A percentile compares a stretch with the other conserved stretches of the same genome.
These are phyloP conservation scores for Mitragyna speciosa DNA, from an alignment of 257 asterid genomes.

Conservation along the genomic window DNA sequence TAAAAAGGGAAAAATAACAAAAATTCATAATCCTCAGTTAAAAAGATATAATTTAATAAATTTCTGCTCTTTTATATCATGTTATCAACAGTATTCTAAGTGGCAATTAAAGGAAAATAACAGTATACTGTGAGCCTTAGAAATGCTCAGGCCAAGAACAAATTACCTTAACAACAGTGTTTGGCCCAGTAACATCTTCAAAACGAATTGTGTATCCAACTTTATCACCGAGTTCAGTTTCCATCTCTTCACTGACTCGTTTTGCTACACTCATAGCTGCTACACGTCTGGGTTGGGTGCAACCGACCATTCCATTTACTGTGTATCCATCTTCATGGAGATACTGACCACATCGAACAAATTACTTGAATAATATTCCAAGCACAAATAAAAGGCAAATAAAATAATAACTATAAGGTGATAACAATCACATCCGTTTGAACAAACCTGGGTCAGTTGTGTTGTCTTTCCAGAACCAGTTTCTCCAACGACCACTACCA, in stretches of 20 bases:
- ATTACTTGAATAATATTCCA: slow-evolving; percentile 2
- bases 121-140: not conserved
- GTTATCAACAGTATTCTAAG: not conserved
- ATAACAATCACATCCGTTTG: not conserved
- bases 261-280: slow-evolving; percentile 99
- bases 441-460: slow-evolving; percentile 86
- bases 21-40: not conserved
- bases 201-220: slow-evolving; percentile 97
- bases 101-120: not conserved
- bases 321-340: slow-evolving; percentile 92
- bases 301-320: slow-evolving; percentile 66
- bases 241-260: slow-evolving; percentile 99
- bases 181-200: slow-evolving; percentile 94
- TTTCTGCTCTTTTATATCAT: not conserved
- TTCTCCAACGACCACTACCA: slow-evolving; percentile 95
- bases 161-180: slow-evolving; percentile 81
- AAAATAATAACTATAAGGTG: slow-evolving; percentile 2
- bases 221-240: slow-evolving; percentile 82
- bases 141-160: not conserved
- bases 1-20: not conserved
- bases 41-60: not conserved
- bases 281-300: slow-evolving; percentile 99
- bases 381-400: not conserved
- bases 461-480: slow-evolving; percentile 99
- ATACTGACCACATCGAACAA: slow-evolving; percentile 52